These are phyloP conservation scores for Niveomyces coronatus DNA, from an alignment of 2,329 filamentous ascomycete species.

Conservation along the genomic window DNA sequence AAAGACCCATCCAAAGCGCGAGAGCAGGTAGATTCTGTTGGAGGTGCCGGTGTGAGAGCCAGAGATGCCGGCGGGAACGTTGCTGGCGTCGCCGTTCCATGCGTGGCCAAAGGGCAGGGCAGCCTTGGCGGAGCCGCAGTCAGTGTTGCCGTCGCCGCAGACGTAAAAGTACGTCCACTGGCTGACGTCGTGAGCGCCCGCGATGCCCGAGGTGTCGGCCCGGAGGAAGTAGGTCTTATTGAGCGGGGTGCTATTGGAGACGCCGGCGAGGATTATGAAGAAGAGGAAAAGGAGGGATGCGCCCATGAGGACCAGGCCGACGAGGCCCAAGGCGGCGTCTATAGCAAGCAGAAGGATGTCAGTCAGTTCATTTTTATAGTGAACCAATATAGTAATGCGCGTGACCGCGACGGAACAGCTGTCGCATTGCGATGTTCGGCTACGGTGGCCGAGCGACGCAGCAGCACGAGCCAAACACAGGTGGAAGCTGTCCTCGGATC, in stretches of 20 bases:
- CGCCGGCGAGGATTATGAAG: conserved; percentile 48
- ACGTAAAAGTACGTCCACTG: conserved; percentile 91
- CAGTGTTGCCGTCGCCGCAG: conserved; percentile 52
- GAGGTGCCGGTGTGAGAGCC: conserved; percentile 46
- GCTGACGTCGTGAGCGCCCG: conserved; percentile 53
- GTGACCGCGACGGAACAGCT: too few relatives aligned
- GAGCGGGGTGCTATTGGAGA: conserved; percentile 43
- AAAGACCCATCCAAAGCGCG: conserved; percentile 89
- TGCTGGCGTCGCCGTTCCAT: conserved; percentile 38
- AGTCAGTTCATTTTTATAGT: too few relatives aligned
- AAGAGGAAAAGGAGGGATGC: conserved; percentile 43
- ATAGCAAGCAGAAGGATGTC: too few relatives aligned
- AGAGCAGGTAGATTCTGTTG: conserved; percentile 65
- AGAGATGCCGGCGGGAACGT: conserved; percentile 33
- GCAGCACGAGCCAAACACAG: too few relatives aligned
- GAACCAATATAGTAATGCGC: too few relatives aligned
- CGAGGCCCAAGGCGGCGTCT: conserved; percentile 33
- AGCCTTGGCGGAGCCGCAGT: conserved; percentile 54
- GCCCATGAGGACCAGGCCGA: conserved; percentile 38
- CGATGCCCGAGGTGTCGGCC: conserved; percentile 64
- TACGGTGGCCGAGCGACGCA: too few relatives aligned
- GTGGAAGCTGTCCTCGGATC: too few relatives aligned
- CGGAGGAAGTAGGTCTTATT: conserved; percentile 78
- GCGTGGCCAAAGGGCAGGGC: conserved; percentile 65
- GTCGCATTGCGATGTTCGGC: too few relatives aligned